Evolutionary conservation across 495 filamentous ascomycete genomes (phyloP).

Genomic region (Podospora anserina): DNA sequence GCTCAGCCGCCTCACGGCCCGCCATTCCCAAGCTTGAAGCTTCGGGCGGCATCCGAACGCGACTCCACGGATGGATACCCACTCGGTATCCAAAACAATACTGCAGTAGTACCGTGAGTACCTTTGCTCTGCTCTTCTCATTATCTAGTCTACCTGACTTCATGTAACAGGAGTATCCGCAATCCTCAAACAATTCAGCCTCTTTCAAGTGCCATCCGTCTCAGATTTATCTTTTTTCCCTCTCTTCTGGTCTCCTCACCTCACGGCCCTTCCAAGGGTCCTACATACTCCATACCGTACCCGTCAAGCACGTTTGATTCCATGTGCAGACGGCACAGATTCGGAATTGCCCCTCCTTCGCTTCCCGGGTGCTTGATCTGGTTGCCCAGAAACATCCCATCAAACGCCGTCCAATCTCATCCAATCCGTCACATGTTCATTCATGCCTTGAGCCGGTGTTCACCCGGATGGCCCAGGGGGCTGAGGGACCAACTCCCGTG

Average conservation of each 20-base stretch:
- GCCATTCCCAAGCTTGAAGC: slow-evolving; percentile 29
- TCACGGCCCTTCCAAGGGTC: slow-evolving; percentile 6
- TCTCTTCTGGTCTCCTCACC: background rate
- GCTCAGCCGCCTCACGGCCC: slow-evolving; percentile 36
- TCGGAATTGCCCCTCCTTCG: slow-evolving; percentile 7
- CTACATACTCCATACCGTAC: background rate
- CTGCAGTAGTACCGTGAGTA: too few relatives aligned
- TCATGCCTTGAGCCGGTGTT: slow-evolving; percentile 7
- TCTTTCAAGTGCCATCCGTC: slow-evolving; percentile 11
- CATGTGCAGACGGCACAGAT: slow-evolving; percentile 8
- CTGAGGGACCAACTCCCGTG: background rate
- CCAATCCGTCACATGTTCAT: slow-evolving; percentile 5
- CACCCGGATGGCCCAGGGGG: background rate
- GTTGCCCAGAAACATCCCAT: slow-evolving; percentile 7
- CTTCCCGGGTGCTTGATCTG: slow-evolving; percentile 7
- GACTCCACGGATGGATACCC: background rate
- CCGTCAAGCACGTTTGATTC: slow-evolving; percentile 6
- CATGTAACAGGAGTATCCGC: too few relatives aligned
- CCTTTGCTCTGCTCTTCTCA: slow-evolving; percentile 4
- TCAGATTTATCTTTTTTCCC: slow-evolving; percentile 1
- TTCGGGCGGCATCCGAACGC: slow-evolving; percentile 22
- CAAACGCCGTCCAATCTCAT: background rate
- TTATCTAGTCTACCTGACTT: background rate
- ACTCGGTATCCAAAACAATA: background rate
- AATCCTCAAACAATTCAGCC: background rate